phyloP scores from a whole-genome alignment of 2,329 filamentous ascomycete species.

The Apiospora saccharicola region DNA sequence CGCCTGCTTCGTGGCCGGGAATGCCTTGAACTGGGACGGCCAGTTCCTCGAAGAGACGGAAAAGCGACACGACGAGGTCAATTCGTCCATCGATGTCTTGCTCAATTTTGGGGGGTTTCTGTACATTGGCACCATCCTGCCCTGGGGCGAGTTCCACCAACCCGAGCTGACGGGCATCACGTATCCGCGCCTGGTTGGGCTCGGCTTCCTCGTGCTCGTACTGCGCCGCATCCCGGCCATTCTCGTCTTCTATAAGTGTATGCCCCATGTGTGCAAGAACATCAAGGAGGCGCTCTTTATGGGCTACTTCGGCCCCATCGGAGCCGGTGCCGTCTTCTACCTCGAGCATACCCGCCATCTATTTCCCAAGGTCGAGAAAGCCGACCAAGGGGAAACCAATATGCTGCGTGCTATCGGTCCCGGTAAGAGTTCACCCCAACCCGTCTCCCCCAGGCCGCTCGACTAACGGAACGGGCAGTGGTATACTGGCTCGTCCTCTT shows the following conservation, averaged over 20 bases:
- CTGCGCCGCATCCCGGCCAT: conserved; percentile 36
- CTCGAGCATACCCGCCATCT: conserved; percentile 58
- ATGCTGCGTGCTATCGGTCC: conserved; percentile 19
- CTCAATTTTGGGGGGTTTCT: conserved; percentile 38
- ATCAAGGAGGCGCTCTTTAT: conserved; percentile 68
- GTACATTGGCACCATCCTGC: conserved; percentile 36
- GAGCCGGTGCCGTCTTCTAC: conserved; percentile 80
- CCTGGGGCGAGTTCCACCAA: conserved; percentile 32
- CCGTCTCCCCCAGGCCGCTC: too few relatives aligned
- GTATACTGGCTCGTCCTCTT: conserved; percentile 33
- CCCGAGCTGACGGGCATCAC: conserved; percentile 25
- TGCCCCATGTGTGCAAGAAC: conserved; percentile 37
- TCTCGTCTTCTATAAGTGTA: conserved; percentile 29
- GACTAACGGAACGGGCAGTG: not conserved
- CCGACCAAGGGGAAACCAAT: conserved; percentile 43
- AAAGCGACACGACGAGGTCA: conserved; percentile 66
- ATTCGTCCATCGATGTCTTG: conserved; percentile 49
- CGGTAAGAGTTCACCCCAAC: not conserved
- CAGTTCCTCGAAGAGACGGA: conserved; percentile 62
- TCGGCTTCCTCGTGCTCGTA: conserved; percentile 34
- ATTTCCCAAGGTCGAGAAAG: conserved; percentile 46
- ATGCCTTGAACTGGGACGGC: conserved; percentile 68
- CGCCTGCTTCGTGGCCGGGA: conserved; percentile 67
- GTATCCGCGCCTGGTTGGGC: conserved; percentile 30
- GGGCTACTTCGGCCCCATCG: conserved; percentile 78